Percentiles rank a stretch among this genome's conserved stretches.
Conservation (phyloP, 2,329 filamentous ascomycete genomes). For the Camillea tinctor region DNA sequence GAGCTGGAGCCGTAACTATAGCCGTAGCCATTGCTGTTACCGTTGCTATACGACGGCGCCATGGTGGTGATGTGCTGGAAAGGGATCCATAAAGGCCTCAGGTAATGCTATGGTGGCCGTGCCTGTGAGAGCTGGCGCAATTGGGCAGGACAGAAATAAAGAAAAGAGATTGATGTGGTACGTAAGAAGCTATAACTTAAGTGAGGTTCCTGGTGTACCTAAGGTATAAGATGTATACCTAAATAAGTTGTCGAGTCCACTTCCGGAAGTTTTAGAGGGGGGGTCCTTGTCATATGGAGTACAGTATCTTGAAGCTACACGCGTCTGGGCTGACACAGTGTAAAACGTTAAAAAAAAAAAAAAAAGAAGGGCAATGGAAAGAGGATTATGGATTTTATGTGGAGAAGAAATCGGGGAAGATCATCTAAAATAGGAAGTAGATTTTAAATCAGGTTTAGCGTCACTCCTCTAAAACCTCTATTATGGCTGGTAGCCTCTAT, state of each 20-base stretch:
- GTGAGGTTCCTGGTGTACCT: too few species aligned
- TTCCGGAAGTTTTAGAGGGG: background rate
- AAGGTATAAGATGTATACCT: background rate
- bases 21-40: background rate
- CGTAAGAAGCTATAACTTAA: background rate
- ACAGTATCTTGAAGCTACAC: background rate
- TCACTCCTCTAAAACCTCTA: background rate
- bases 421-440: background rate
- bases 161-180: background rate
- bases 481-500: too few species aligned
- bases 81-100: slow-evolving; percentile 26
- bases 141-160: background rate
- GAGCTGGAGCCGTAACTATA: slow-evolving; percentile 17
- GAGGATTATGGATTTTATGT: too few species aligned
- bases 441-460: background rate
- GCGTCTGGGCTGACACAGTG: background rate
- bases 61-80: slow-evolving; percentile 29
- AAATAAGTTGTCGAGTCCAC: too few species aligned
- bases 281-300: background rate
- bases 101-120: background rate
- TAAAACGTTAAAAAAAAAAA: background rate
- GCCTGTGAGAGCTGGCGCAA: background rate
- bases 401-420: too few species aligned
- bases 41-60: slow-evolving; percentile 40
- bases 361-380: too few species aligned